Percentiles rank a stretch among this genome's conserved stretches.
Conservation (phyloP, 164 flowering plant species). For the Chimonanthus salicifolius region DNA sequence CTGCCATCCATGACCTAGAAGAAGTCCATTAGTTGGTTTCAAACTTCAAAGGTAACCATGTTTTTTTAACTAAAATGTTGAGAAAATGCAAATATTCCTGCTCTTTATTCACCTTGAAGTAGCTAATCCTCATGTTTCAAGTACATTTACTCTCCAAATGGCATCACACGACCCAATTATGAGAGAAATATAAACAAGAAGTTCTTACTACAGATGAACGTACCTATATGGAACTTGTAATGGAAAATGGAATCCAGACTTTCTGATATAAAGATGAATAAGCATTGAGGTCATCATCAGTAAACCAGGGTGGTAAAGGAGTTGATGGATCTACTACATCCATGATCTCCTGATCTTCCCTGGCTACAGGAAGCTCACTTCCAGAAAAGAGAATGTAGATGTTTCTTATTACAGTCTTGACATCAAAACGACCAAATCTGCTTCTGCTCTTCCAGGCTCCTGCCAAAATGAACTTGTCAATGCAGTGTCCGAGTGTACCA, state of each 20-base stretch:
- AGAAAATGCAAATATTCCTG: too few species aligned
- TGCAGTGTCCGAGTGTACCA: too few species aligned
- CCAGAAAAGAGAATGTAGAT: slow-evolving; percentile 51
- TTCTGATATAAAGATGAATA: slow-evolving; percentile 41
- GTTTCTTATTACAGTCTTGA: slow-evolving; percentile 43
- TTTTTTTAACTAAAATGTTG: too few species aligned
- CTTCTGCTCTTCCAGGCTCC: slow-evolving; percentile 58
- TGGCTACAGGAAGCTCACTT: slow-evolving; percentile 43
- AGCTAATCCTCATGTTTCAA: too few species aligned
- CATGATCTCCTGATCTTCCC: slow-evolving; percentile 44
- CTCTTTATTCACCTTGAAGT: too few species aligned
- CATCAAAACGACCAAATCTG: slow-evolving; percentile 43
- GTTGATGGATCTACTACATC: slow-evolving; percentile 49
- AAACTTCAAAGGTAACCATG: too few species aligned
- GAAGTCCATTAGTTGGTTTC: not conserved
- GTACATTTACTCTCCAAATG: too few species aligned
- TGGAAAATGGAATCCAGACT: slow-evolving; percentile 49
- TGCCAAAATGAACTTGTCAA: slow-evolving; percentile 5
- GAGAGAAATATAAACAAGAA: too few species aligned
- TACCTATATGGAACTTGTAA: slow-evolving; percentile 47
- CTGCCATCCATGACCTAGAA: slow-evolving; percentile 20
- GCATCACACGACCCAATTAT: too few species aligned
- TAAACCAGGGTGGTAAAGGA: slow-evolving; percentile 53
- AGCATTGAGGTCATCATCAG: slow-evolving; percentile 40
- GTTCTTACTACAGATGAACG: not conserved